Base-by-base conservation (phyloP, 164 flowering plant species). In the Chloranthus sessilifolius region DNA sequence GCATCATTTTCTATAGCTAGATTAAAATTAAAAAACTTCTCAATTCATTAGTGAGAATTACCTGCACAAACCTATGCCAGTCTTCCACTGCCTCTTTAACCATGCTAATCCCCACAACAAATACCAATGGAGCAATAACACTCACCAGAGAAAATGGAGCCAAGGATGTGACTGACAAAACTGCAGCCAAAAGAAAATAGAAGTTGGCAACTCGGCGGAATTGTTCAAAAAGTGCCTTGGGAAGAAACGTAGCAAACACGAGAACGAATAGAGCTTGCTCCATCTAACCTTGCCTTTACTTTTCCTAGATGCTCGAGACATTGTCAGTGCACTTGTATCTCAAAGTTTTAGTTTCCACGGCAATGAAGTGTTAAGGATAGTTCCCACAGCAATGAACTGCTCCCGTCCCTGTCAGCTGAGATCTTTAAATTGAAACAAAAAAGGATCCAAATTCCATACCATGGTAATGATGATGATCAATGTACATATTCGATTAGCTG, bases 131-230 rank as follows among this genome's bases (percentile, higher is more conserved):
- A 40, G 74, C 72, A 52, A 81, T 67, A 60, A 69, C 43, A 61
- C 87, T 83, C 4, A 53, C 34, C 0, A 73, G 50, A 9, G 68
- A 36, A 37, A 72, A 71, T 16, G 87, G 81, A 15, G 80, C 53
- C 16, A 72, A 25, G 1, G 66, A 6, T 26, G 79, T 62, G 7
- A 67, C 3, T 1, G 85, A 75, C 26, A 80, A 44, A 0, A 34
- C 43, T 3, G 81, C 89, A 26, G 73, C 73, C 59, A 80, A 28
- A 8, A 82, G 77, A 57, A 82, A 82, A 42, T 79, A 82, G 20
- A 82, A 50, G 60, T 82, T 82, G 33, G 89, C 89, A 45, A 82
- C 89, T 49, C 89, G 65, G 2, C 85, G 61, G 11, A 82, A 82
- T 63, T 80, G 89, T 63, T 82, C 85, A 47, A 75, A 78, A 15